These are phyloP conservation scores for Papiliotrema nemorosa DNA, from an alignment of 1,284 basidiomycete genomes.

Conservation along the genomic window DNA sequence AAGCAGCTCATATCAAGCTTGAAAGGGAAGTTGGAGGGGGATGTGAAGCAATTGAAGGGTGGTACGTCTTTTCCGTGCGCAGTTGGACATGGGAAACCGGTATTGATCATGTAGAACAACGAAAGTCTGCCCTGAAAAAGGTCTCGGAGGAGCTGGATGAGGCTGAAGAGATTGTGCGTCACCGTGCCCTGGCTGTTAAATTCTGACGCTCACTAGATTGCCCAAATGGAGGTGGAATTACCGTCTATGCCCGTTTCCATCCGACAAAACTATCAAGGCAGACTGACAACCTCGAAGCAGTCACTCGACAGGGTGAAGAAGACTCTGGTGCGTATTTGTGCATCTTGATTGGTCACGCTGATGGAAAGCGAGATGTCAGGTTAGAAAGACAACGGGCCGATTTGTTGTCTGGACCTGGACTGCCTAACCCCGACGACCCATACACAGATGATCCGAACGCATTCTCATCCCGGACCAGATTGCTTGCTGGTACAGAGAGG, in stretches of 20 bases:
- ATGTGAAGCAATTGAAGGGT: constrained; percentile 44
- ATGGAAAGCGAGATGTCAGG: constrained; percentile 49
- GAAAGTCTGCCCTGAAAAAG: constrained; percentile 74
- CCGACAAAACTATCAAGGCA: constrained; percentile 66
- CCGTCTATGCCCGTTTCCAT: constrained; percentile 88
- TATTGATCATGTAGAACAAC: constrained; percentile 60
- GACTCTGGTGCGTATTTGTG: constrained; percentile 52
- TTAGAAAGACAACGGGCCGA: constrained; percentile 50
- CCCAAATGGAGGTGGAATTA: constrained; percentile 99
- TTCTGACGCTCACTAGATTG: constrained; percentile 71
- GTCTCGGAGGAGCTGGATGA: constrained; percentile 96
- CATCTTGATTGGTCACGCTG: constrained; percentile 2
- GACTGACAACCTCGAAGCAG: constrained; percentile 67
- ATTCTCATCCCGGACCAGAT: constrained; percentile 60
- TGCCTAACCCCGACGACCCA: constrained; percentile 63
- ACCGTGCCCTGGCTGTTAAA: too few species aligned
- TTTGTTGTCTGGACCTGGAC: constrained; percentile 55
- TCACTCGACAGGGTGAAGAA: constrained; percentile 75
- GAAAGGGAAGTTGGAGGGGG: constrained; percentile 44
- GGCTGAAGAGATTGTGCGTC: constrained; percentile 87
- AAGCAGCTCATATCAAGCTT: constrained; percentile 43
- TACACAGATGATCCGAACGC: constrained; percentile 56
- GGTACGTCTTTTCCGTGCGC: too few species aligned
- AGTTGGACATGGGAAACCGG: too few species aligned
- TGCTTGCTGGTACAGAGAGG: constrained; percentile 69